A percentile compares a stretch with the other conserved stretches of the same genome.
These are phyloP conservation scores for Lizonia empirigonia DNA, from an alignment of 2,329 filamentous ascomycete genomes.

Conservation along the genomic window DNA sequence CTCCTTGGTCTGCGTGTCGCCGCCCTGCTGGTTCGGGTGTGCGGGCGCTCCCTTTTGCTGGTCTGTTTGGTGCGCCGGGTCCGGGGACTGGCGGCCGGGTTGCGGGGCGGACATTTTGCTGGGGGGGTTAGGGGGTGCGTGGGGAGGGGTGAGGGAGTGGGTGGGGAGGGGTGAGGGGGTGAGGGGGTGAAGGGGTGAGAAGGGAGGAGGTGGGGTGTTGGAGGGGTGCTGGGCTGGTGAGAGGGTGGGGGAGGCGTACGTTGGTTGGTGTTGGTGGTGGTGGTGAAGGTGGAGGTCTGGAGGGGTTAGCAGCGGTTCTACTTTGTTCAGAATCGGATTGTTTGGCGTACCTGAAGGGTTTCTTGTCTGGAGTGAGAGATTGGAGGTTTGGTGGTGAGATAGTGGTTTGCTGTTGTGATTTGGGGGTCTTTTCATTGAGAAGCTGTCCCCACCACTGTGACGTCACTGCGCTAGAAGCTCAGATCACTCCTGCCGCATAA, in stretches of 20 bases:
- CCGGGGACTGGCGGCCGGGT: constrained; percentile 77
- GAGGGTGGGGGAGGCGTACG: background rate
- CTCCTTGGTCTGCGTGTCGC: constrained; percentile 48
- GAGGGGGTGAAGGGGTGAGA: background rate
- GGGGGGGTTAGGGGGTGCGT: constrained; percentile 15
- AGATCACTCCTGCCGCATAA: constrained; percentile 9
- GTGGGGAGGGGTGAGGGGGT: background rate
- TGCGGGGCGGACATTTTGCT: constrained; percentile 66
- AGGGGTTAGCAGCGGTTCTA: background rate
- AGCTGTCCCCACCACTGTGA: constrained; percentile 7
- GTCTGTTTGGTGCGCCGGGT: constrained; percentile 70
- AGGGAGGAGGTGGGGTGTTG: background rate
- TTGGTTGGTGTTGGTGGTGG: background rate
- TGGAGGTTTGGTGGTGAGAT: constrained; percentile 1
- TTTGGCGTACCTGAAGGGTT: background rate
- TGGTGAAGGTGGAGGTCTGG: background rate
- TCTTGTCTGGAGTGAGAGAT: constrained; percentile 8
- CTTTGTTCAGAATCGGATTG: background rate
- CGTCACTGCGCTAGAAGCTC: constrained; percentile 9
- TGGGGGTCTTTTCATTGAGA: constrained; percentile 15
- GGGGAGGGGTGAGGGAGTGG: background rate
- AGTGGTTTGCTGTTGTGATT: constrained; percentile 7
- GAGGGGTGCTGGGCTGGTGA: background rate
- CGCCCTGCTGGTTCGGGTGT: constrained; percentile 61
- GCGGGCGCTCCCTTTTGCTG: constrained; percentile 66